phyloP scores from a whole-genome alignment of 1,284 basidiomycete genomes.

The Rhizoctonia solani region DNA sequence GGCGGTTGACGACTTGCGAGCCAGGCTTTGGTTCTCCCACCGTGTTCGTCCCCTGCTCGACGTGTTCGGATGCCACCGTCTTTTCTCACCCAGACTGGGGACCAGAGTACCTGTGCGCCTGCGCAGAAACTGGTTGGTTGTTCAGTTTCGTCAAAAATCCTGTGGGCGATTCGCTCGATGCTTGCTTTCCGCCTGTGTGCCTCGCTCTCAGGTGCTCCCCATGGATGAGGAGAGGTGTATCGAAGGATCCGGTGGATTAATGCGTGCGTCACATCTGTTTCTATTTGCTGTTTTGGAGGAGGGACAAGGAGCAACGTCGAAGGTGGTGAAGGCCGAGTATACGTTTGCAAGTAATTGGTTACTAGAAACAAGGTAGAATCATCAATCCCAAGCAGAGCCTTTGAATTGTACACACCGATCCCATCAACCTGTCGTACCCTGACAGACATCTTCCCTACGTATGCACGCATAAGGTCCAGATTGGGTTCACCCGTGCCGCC shows the following conservation, averaged over 20 bases:
- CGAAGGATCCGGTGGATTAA: constrained; percentile 66
- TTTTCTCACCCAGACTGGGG: constrained; percentile 50
- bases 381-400: not conserved
- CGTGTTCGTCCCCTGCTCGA: not conserved
- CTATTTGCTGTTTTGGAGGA: not conserved
- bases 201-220: constrained; percentile 69
- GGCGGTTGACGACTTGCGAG: constrained; percentile 21
- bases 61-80: constrained; percentile 32
- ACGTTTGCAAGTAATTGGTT: constrained; percentile 47
- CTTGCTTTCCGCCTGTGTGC: constrained; percentile 54
- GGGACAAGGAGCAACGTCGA: constrained; percentile 57
- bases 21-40: not conserved
- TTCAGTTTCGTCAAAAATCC: constrained; percentile 49
- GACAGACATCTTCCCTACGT: constrained; percentile 4
- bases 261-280: constrained; percentile 47
- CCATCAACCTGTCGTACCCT: constrained; percentile 16
- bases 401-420: constrained; percentile 8
- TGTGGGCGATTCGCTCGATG: constrained; percentile 52
- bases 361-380: constrained; percentile 44
- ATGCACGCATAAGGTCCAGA: constrained; percentile 11
- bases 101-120: constrained; percentile 66
- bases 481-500: not conserved
- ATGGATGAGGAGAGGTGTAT: constrained; percentile 68
- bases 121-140: constrained; percentile 47
- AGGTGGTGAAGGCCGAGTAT: constrained; percentile 51